Base-by-base conservation (phyloP, 1,284 basidiomycete genomes). In the Pyrrhoderma lamaoense region DNA sequence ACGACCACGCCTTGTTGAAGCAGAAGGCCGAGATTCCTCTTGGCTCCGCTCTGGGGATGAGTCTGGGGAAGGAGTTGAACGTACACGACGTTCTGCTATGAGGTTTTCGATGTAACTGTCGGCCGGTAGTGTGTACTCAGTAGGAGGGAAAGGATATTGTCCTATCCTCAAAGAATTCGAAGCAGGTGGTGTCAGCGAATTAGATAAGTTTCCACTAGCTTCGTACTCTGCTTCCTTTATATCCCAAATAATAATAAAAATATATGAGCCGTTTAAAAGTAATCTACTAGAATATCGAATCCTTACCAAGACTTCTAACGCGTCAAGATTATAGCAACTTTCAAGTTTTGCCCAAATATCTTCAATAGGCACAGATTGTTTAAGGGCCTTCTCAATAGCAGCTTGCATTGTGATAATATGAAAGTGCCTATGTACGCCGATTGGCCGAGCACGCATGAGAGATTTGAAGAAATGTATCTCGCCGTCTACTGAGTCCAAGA, bases 391-490 rank as follows among this genome's bases (percentile, higher is more conserved):
- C 59, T 75, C 69, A 54, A 91, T 88, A 43, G 76, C 71, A 58
- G 77, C 82, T 56, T 81, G 80, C 55, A 91, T 83, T 55, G 80
- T 74, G 53, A 91, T 70, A 59, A 86, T 70, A 61, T 90, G 86
- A 68, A 91, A 89, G 65, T 87, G 77, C 22, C 79, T 79, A 66
- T 90, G 83, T 38, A 85, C 78, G 45, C 87, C 88, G 51, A 90
- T 77, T 0, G 87, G 88, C 51, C 88, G 72, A 5, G 85, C 75
- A 44, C 82, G 81, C 76, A 83, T 87, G 38, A 89, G 71, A 1
- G 85, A 80, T 47, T 83, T 77, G 61, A 89, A 89, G 67, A 91
- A 85, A 3, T 83, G 74, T 42, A 89, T 85, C 65, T 90, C 88
- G 38, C 87, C 87, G 59, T 85, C 80, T 51, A 88, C 77, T 4